Percentiles rank a stretch among this genome's conserved stretches.
Conservation (phyloP, 139 green algal genomes). For the Yamagishiella unicocca region DNA sequence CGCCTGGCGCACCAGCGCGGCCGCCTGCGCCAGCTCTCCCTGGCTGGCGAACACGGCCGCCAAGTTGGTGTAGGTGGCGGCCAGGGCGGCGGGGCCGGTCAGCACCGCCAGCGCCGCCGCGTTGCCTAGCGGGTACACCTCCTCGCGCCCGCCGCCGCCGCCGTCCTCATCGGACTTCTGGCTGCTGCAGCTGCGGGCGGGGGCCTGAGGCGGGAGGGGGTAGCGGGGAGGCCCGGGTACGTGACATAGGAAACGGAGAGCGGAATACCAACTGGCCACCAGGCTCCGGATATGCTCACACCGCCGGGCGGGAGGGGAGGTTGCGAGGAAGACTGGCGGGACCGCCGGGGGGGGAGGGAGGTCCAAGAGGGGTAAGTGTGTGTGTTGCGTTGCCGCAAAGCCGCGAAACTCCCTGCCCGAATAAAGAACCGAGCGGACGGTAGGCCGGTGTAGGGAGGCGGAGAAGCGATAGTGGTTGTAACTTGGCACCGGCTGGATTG, state of each 20-base stretch:
- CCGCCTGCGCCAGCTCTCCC: slow-evolving; percentile 31
- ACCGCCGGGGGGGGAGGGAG: too few species aligned
- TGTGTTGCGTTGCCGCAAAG: too few species aligned
- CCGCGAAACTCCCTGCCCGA: too few species aligned
- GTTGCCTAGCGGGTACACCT: slow-evolving; percentile 24
- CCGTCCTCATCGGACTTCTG: slow-evolving; percentile 15
- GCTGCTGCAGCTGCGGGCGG: neutral
- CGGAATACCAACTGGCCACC: too few species aligned
- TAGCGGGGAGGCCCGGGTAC: neutral
- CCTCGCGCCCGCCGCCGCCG: neutral
- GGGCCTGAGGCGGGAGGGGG: neutral
- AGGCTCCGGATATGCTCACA: too few species aligned
- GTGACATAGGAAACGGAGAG: neutral
- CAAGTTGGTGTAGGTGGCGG: slow-evolving; percentile 27
- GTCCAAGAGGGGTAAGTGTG: neutral
- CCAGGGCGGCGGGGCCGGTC: slow-evolving; percentile 39
- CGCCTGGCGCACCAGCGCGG: slow-evolving; percentile 14
- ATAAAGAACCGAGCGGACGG: too few species aligned
- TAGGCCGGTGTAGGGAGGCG: too few species aligned
- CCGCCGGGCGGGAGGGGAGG: too few species aligned
- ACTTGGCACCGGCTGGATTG: too few species aligned
- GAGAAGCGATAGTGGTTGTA: too few species aligned
- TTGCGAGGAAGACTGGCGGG: too few species aligned
- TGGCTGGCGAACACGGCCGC: slow-evolving; percentile 34
- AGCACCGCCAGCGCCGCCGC: slow-evolving; percentile 36